These are phyloP conservation scores for Plantago ovata DNA, from an alignment of 257 asterid species.

Conservation along the genomic window DNA sequence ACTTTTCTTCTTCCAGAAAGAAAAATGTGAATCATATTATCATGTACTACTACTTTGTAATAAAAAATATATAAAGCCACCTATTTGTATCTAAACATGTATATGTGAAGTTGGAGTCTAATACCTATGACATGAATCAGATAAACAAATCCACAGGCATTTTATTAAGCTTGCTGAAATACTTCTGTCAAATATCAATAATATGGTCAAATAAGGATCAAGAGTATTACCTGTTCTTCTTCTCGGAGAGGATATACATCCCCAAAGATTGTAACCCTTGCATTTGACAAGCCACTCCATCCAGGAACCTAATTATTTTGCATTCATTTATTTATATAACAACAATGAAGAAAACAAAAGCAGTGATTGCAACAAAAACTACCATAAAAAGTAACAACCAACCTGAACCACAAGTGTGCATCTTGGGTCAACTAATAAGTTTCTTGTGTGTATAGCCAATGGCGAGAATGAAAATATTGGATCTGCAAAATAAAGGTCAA, in stretches of 20 bases:
- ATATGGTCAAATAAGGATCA: slow-evolving; percentile 6
- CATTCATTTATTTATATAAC: slow-evolving; percentile 18
- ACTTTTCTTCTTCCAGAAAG: too few species aligned
- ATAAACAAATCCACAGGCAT: too few species aligned
- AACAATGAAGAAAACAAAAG: slow-evolving; percentile 5
- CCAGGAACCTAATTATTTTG: slow-evolving; percentile 71
- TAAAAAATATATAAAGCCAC: too few species aligned
- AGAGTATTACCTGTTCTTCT: slow-evolving; percentile 73
- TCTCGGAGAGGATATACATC: slow-evolving; percentile 89
- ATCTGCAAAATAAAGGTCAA: slow-evolving; percentile 44
- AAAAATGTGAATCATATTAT: too few species aligned
- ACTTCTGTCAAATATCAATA: too few species aligned
- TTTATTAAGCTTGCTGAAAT: too few species aligned
- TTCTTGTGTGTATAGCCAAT: slow-evolving; percentile 97
- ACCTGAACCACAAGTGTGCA: slow-evolving; percentile 96
- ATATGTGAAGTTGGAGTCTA: too few species aligned
- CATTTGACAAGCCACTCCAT: slow-evolving; percentile 98
- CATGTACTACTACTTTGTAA: too few species aligned
- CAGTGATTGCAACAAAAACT: slow-evolving; percentile 16
- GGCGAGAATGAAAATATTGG: slow-evolving; percentile 95
- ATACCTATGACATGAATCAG: too few species aligned
- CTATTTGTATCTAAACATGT: too few species aligned
- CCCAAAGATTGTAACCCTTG: slow-evolving; percentile 93
- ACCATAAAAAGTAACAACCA: slow-evolving; percentile 25
- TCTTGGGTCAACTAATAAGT: slow-evolving; percentile 87